Conservation (phyloP, 1,284 basidiomycete species). For the Microbotryomycetes sp. region DNA sequence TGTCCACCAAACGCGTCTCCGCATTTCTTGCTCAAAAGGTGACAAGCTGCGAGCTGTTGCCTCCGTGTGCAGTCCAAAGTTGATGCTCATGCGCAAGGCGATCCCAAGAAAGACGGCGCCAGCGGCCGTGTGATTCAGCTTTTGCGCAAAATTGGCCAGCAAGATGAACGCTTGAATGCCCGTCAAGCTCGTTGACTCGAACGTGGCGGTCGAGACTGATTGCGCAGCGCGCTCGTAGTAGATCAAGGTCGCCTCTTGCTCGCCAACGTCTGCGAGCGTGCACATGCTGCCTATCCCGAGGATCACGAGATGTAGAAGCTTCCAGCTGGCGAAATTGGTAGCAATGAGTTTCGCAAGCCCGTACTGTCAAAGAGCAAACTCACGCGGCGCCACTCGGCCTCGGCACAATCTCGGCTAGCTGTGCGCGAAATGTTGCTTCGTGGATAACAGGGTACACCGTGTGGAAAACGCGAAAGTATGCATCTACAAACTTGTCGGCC, state of each 20-base stretch:
- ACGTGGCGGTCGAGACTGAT: conserved; percentile 20
- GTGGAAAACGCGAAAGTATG: conserved; percentile 34
- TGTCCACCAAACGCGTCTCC: conserved; percentile 36
- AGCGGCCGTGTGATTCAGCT: conserved; percentile 32
- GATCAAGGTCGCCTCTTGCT: conserved; percentile 27
- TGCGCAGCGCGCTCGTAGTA: conserved; percentile 28
- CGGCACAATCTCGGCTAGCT: conserved; percentile 29
- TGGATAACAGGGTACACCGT: conserved; percentile 35
- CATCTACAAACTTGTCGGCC: conserved; percentile 18
- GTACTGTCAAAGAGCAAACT: background rate
- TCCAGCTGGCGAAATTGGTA: conserved; percentile 28
- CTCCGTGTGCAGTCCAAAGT: conserved; percentile 35
- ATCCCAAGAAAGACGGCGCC: conserved; percentile 34
- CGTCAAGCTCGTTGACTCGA: conserved; percentile 31
- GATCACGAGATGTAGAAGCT: conserved; percentile 24
- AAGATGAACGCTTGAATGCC: conserved; percentile 30
- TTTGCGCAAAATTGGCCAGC: conserved; percentile 33
- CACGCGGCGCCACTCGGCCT: conserved; percentile 24
- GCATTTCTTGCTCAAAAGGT: conserved; percentile 34
- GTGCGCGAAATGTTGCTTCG: conserved; percentile 33
- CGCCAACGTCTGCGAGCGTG: conserved; percentile 1
- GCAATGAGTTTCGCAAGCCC: background rate
- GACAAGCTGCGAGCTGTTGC: conserved; percentile 28
- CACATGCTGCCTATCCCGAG: conserved; percentile 34
- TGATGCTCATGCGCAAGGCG: conserved; percentile 35